phyloP scores from a whole-genome alignment of 257 asterid genomes.

The Rubia yunnanensis region DNA sequence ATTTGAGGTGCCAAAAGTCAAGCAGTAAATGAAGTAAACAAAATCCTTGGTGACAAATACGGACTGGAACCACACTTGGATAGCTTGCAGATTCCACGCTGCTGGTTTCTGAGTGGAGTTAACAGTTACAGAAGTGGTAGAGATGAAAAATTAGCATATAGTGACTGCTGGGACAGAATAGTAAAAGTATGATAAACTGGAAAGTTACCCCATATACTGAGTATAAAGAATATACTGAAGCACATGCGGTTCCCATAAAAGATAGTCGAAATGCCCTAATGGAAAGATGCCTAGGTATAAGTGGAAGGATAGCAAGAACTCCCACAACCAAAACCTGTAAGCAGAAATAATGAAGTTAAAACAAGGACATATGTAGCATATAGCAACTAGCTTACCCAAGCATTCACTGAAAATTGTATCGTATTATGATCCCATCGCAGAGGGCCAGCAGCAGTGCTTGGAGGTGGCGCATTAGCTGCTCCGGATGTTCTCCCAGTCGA shows the following conservation, averaged over 20 bases:
- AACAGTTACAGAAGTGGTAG: conserved; percentile 17
- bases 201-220: conserved; percentile 75
- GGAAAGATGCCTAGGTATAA: conserved; percentile 64
- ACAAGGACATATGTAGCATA: neutral
- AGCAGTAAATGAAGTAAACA: conserved; percentile 73
- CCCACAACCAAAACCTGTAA: conserved; percentile 71
- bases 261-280: conserved; percentile 72
- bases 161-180: neutral
- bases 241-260: conserved; percentile 71
- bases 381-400: conserved; percentile 65
- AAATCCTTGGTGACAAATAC: conserved; percentile 75
- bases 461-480: conserved; percentile 46
- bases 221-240: conserved; percentile 69
- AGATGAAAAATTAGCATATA: neutral
- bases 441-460: conserved; percentile 45
- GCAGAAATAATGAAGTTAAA: neutral
- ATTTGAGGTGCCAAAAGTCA: conserved; percentile 63
- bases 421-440: conserved; percentile 72
- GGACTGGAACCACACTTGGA: conserved; percentile 85
- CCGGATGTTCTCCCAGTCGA: conserved; percentile 63
- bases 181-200: neutral
- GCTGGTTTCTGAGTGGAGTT: conserved; percentile 72
- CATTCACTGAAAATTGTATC: conserved; percentile 79
- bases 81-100: conserved; percentile 87
- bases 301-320: conserved; percentile 68